Conservation (phyloP, 805 yeast genomes). For the Schwanniomyces sp. region DNA sequence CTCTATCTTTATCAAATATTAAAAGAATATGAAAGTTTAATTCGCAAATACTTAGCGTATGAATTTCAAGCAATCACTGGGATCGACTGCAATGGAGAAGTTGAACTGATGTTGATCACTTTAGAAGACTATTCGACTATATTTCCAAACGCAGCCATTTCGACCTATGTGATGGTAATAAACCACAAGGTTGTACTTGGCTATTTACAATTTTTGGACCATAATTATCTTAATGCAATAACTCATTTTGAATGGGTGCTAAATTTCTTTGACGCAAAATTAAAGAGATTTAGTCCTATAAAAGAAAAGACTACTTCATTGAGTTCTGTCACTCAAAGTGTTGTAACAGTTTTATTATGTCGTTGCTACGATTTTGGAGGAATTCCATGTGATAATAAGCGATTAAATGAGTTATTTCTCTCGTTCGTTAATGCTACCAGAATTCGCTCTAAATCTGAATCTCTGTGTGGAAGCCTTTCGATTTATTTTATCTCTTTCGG, state of each 20-base stretch:
- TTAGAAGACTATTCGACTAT: constrained; percentile 6
- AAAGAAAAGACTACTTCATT: constrained; percentile 12
- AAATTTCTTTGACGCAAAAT: neutral
- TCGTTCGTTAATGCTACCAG: constrained; percentile 9
- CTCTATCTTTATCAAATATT: constrained; percentile 11
- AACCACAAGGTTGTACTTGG: constrained; percentile 19
- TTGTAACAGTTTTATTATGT: constrained; percentile 9
- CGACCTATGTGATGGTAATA: constrained; percentile 9
- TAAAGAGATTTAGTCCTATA: constrained; percentile 1
- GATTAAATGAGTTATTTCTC: constrained; percentile 7
- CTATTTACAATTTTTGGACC: constrained; percentile 11
- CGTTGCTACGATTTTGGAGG: constrained; percentile 14
- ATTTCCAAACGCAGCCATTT: neutral
- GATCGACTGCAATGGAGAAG: constrained; percentile 11
- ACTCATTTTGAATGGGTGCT: neutral
- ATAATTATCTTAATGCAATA: constrained; percentile 15
- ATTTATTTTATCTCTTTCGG: constrained; percentile 21
- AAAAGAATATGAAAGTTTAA: neutral
- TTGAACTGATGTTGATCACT: constrained; percentile 8
- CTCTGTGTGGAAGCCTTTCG: constrained; percentile 24
- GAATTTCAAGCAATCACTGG: constrained; percentile 13
- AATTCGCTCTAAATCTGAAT: constrained; percentile 11
- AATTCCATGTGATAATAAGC: constrained; percentile 5
- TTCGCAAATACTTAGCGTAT: constrained; percentile 6
- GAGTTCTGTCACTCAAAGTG: constrained; percentile 9